Base-by-base conservation (phyloP, 2,329 filamentous ascomycete genomes). In the Ophiocordyceps camponoti-leonardi region DNA sequence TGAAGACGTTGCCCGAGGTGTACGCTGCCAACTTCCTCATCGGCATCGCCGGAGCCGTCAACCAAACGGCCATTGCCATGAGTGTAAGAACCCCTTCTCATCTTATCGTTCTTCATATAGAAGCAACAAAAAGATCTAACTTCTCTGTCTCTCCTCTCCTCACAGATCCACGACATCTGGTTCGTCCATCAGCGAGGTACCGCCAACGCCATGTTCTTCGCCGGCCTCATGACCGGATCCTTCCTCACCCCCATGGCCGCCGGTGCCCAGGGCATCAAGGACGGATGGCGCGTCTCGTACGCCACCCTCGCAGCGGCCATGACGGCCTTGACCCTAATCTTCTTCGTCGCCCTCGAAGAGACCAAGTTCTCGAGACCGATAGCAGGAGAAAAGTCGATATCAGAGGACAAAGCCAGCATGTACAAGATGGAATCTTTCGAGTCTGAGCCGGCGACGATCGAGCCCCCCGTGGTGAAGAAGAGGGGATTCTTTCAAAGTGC, bases 1-100 rank as follows among this genome's bases (percentile, higher is more conserved):
- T 66, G 37, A 49, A 63, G 26, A 69, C 56, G 0, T 56, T 57
- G 1, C 62, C 52, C 0, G 69, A 75, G 35, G 54, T 69, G 42
- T 64, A 68, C 52, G 52, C 61, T 1, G 58, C 62, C 33, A 70
- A 71, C 28, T 22, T 59, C 13, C 42, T 61, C 0, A 54, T 56
- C 12, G 60, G 64, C 0, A 44, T 65, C 14, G 57, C 58, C 3
- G 64, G 62, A 11, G 61, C 64, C 6, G 58, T 63, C 6, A 62
- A 62, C 35, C 63, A 67, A 46, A 57, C 59, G 6, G 35, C 35
- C 37, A 45, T 41, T 31, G 22, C 16, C 16, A 45, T 45, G 43
- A 45, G 20, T 18, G 43, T 45, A 31, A 42, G 8, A 4, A 7
- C 14, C 5, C 3, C 18, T 23, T 11, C n/a, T 42, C 14, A n/a